These are phyloP conservation scores for Dipodascopsis tothii DNA, from an alignment of 805 yeast species.

Conservation along the genomic window DNA sequence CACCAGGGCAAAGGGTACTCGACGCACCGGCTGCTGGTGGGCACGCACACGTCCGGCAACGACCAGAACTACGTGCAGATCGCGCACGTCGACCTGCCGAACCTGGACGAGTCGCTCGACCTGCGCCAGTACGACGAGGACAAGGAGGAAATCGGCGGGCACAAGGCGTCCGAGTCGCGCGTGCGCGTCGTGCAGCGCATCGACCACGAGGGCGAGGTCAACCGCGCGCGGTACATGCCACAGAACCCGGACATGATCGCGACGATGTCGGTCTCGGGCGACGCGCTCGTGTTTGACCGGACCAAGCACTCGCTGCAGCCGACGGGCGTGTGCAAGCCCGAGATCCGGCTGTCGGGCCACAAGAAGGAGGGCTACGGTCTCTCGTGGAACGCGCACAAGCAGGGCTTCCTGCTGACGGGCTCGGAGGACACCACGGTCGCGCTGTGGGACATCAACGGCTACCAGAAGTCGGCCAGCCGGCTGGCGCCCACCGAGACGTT, in stretches of 20 bases:
- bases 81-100: conserved; percentile 32
- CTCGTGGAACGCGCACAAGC: conserved; percentile 49
- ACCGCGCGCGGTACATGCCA: conserved; percentile 51
- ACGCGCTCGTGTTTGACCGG: conserved; percentile 37
- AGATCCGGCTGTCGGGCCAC: conserved; percentile 51
- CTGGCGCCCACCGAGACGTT: conserved; percentile 43
- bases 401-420: conserved; percentile 49
- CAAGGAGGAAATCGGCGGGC: conserved; percentile 28
- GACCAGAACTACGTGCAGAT: conserved; percentile 42
- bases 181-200: conserved; percentile 44
- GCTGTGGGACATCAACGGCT: conserved; percentile 50
- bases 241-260: conserved; percentile 42
- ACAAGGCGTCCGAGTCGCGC: conserved; percentile 34
- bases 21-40: conserved; percentile 46
- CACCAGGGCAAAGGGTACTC: conserved; percentile 26
- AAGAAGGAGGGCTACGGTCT: conserved; percentile 60
- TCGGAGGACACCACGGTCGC: conserved; percentile 63
- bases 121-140: conserved; percentile 24
- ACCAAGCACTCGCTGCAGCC: conserved; percentile 65
- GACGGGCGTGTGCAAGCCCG: conserved; percentile 39
- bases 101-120: conserved; percentile 21
- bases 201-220: conserved; percentile 61
- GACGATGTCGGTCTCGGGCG: conserved; percentile 43
- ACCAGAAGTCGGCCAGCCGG: conserved; percentile 22
- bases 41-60: conserved; percentile 58